These are phyloP conservation scores for thale cress (Arabidopsis thaliana) DNA, from an alignment of 345 rosid species.

Conservation along the genomic window DNA sequence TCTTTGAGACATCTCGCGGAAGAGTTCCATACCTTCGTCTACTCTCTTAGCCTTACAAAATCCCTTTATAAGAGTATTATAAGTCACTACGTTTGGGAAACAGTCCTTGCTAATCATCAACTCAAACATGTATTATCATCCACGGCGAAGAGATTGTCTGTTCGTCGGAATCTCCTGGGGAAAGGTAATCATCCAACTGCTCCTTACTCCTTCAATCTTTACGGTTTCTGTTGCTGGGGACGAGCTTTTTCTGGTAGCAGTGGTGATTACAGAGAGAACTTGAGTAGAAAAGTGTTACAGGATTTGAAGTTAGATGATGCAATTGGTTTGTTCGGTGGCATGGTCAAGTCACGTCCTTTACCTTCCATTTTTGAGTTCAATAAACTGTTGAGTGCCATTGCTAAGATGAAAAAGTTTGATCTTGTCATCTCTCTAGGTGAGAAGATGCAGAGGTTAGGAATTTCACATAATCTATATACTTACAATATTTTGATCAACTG, in stretches of 20 bases:
- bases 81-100: constrained; percentile 23
- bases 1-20: constrained; percentile 32
- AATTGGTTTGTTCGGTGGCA: neutral
- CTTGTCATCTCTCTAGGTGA: constrained; percentile 3
- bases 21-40: constrained; percentile 35
- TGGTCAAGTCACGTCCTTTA: neutral
- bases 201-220: neutral
- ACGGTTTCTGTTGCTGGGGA: too few relatives aligned
- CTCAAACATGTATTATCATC: neutral
- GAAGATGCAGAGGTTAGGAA: neutral
- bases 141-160: neutral
- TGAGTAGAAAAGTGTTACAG: too few relatives aligned
- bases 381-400: neutral
- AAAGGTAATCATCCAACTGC: neutral
- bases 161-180: neutral
- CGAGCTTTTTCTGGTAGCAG: too few relatives aligned
- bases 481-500: neutral
- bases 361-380: neutral
- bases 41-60: constrained; percentile 35
- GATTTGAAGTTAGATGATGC: neutral
- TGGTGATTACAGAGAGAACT: too few relatives aligned
- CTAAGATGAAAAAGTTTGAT: constrained; percentile 9
- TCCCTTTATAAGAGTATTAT: constrained; percentile 34
- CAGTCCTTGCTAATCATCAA: constrained; percentile 21
- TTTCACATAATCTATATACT: neutral